Base-by-base conservation (phyloP, 768 basidiomycete genomes). In the Mrakia gelida region DNA sequence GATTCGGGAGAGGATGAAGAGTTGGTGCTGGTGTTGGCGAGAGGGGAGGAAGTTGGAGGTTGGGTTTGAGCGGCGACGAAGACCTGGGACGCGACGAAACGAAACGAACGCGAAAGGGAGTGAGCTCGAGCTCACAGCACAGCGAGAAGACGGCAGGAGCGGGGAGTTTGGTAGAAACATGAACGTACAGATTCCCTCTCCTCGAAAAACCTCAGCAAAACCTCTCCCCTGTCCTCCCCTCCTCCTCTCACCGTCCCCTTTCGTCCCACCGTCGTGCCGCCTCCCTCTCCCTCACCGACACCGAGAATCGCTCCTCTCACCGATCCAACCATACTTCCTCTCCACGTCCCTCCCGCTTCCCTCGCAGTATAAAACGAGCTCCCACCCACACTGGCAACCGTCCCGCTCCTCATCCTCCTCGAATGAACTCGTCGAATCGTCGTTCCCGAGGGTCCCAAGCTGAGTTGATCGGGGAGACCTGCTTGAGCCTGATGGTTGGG, bases 321-420 rank as follows among this genome's bases (percentile, higher is more conserved):
- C 10, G 67, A 43, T 38, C 67, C 67, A 6, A 68, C 21, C 67
- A 68, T 11, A 41, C 73, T 45, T 5, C 62, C 74, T 2, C 11
- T 49, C 63, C 74, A 65, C 45, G 62, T 75, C 61, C 43, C 63
- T 2, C 38, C 61, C 8, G 62, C 49, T 16, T 75, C 67, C n/a
- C 67, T 61, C 1, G 75, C 75, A 2, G 75, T 75, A 30, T 52
- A 75, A 49, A 75, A 75, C 30, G 67, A 70, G 23, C 67, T 70
- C 41, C 38, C 67, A 6, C 65, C 30, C 23, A 49, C 75, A 16
- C 45, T 75, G 45, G 62, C 32, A 1, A 75, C 56, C 6, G 73
- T 63, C 73, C 73, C 15, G 26, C 32, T 75, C 26, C 38, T 28
- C 26, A 21, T 32, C 16, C 72, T 54, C 54, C 72, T 32, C 30